Evolutionary conservation across 2,329 filamentous ascomycete species (phyloP).

Genomic region (Aspergillus vadensis): DNA sequence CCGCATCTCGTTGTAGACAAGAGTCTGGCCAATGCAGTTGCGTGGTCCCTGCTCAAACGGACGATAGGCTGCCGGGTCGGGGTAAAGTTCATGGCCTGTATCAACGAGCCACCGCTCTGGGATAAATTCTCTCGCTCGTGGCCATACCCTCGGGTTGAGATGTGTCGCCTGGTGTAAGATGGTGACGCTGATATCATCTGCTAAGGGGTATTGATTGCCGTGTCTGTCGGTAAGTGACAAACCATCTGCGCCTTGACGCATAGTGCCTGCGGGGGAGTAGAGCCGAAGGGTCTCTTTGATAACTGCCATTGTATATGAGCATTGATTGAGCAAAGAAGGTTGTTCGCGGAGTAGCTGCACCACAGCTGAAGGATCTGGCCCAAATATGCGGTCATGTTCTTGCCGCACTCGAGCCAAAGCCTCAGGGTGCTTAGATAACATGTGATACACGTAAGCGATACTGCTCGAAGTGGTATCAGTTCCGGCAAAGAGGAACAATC

Average conservation of each 20-base stretch:
- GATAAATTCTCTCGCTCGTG: slow-evolving; percentile 30
- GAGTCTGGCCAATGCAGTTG: slow-evolving; percentile 53
- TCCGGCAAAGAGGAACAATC: slow-evolving; percentile 34
- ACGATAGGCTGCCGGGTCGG: slow-evolving; percentile 47
- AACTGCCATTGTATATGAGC: slow-evolving; percentile 57
- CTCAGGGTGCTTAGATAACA: slow-evolving; percentile 38
- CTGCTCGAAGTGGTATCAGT: slow-evolving; percentile 31
- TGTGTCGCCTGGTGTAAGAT: slow-evolving; percentile 22
- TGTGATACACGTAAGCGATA: slow-evolving; percentile 40
- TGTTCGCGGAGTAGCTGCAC: slow-evolving; percentile 44
- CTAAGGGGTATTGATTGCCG: slow-evolving; percentile 17
- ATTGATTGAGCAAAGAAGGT: slow-evolving; percentile 52
- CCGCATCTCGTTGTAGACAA: slow-evolving; percentile 49
- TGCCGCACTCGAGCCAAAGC: slow-evolving; percentile 41
- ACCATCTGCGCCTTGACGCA: slow-evolving; percentile 18
- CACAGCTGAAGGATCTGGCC: slow-evolving; percentile 41
- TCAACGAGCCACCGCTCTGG: slow-evolving; percentile 40
- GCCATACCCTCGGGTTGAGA: slow-evolving; percentile 21
- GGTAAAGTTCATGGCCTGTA: slow-evolving; percentile 27
- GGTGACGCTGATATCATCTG: slow-evolving; percentile 11
- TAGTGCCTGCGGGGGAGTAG: slow-evolving; percentile 45
- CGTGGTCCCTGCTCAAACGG: slow-evolving; percentile 53
- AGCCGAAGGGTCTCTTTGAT: slow-evolving; percentile 59
- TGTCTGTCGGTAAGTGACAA: slow-evolving; percentile 12
- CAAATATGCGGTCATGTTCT: slow-evolving; percentile 58